Base-by-base conservation (phyloP, 1,284 basidiomycete species). In the Trametes hirsuta region DNA sequence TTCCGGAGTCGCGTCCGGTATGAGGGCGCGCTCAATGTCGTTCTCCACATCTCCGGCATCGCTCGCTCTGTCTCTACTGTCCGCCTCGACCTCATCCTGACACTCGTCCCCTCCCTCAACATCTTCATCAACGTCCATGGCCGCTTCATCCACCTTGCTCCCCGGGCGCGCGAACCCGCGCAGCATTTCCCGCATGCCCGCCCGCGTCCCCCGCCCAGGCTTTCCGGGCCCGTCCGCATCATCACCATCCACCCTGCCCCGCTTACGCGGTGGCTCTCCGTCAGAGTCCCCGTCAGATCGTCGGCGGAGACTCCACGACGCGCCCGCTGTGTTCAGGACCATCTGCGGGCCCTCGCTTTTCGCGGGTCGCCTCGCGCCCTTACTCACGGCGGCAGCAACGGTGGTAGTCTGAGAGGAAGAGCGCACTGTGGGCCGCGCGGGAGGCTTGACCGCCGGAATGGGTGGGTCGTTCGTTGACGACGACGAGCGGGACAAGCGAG, bases 131-230 rank as follows among this genome's bases (percentile, higher is more conserved):
- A 62, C 55, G 21, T 66, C 67, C 44, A 53, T 63, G 39, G 63
- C 62, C 11, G 51, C 63, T 3, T 66, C 70, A 2, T 62, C 52
- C 18, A 63, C 37, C 41, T 75, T 75, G 58, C 75, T 82, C n/a
- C 82, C 83, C 22, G 68, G 70, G 58, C 82, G 77, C n/a, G 84
- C 80, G 72, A 85, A 90, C 12, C 74, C 77, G 49, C 74, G 77
- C 55, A 91, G 69, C 46, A 72, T 76, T 47, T 73, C 76, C 54
- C 82, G 75, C 42, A 88, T 74, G 42, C 66, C 75, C 50, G 71
- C 66, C 41, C 73, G 74, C 30, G 75, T 71, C 35, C 58, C 62
- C 10, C 58, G 57, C 22, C 65, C 18, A 18, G 18, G 18, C 18
- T 18, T 18, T 18, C 18, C 18, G 18, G 18, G 18, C 69, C 24